These are phyloP conservation scores for Xylaria castorea DNA, from an alignment of 495 filamentous ascomycete species.

Conservation along the genomic window DNA sequence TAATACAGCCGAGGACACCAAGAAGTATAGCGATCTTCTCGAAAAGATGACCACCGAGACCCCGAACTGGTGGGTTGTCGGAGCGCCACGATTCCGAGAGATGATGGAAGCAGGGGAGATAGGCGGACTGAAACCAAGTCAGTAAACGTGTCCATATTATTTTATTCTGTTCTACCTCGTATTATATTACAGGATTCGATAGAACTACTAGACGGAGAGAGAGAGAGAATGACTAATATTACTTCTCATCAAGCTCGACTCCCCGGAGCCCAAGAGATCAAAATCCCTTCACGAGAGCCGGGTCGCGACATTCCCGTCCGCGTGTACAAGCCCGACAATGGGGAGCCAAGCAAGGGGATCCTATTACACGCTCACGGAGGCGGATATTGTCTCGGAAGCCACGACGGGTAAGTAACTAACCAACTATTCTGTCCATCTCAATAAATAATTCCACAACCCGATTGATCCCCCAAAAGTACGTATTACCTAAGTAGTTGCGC, in stretches of 20 bases:
- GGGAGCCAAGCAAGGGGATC: slow-evolving; percentile 44
- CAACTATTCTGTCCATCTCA: too few relatives aligned
- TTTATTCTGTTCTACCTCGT: background rate
- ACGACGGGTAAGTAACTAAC: slow-evolving; percentile 32
- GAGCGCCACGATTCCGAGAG: slow-evolving; percentile 14
- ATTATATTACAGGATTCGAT: background rate
- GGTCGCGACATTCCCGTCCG: slow-evolving; percentile 57
- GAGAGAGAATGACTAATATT: background rate
- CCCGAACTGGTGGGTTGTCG: slow-evolving; percentile 1
- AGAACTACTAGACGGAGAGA: background rate
- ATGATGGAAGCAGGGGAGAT: slow-evolving; percentile 5
- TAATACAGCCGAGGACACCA: slow-evolving; percentile 3
- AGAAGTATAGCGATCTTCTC: slow-evolving; percentile 6
- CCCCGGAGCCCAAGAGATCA: slow-evolving; percentile 40
- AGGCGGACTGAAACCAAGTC: slow-evolving; percentile 12
- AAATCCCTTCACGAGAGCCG: slow-evolving; percentile 58
- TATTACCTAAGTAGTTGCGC: too few relatives aligned
- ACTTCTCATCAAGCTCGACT: background rate
- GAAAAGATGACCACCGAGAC: background rate
- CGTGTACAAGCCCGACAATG: slow-evolving; percentile 43
- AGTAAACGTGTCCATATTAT: background rate
- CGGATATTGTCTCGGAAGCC: slow-evolving; percentile 52
- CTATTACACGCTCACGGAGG: slow-evolving; percentile 64
- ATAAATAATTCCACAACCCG: too few relatives aligned
- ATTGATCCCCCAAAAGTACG: too few relatives aligned